Evolutionary conservation across 2,329 filamentous ascomycete species (phyloP).

Genomic region (Emericellopsis atlantica): DNA sequence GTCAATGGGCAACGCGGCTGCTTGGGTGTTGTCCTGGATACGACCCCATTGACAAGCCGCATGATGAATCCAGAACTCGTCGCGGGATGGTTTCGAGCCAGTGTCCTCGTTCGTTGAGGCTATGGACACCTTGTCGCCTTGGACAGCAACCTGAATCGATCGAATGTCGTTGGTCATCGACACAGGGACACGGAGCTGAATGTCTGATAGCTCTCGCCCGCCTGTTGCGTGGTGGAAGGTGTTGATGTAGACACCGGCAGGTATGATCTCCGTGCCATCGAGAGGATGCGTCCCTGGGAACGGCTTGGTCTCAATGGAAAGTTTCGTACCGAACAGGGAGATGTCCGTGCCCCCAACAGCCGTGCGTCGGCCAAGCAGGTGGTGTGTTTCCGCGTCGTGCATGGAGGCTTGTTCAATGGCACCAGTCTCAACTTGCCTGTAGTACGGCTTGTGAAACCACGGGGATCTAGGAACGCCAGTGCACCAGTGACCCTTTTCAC

Average conservation of each 20-base stretch:
- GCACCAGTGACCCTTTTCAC: not conserved
- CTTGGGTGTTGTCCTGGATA: not conserved
- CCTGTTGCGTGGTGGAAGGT: slow-evolving; percentile 4
- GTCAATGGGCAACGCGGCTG: not conserved
- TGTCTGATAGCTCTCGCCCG: slow-evolving; percentile 1
- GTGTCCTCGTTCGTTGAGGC: not conserved
- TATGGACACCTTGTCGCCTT: not conserved
- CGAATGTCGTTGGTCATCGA: slow-evolving; percentile 1
- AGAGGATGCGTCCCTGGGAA: slow-evolving; percentile 4
- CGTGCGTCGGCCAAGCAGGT: slow-evolving; percentile 2
- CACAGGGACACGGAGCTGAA: slow-evolving; percentile 3
- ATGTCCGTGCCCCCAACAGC: slow-evolving; percentile 2
- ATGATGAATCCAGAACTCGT: not conserved
- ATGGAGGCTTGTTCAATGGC: not conserved
- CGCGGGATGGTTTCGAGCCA: not conserved
- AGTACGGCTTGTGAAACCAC: not conserved
- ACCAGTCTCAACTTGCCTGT: not conserved
- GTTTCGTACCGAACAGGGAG: slow-evolving; percentile 1
- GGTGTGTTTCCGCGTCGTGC: slow-evolving; percentile 3
- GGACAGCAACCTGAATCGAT: slow-evolving; percentile 1
- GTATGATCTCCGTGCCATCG: slow-evolving; percentile 5
- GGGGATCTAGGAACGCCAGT: not conserved
- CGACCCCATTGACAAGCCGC: not conserved
- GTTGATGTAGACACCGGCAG: slow-evolving; percentile 3
- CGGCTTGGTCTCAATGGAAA: slow-evolving; percentile 3